These are phyloP conservation scores for Calamus simplicifolius DNA, from an alignment of 176 grass and related monocot genomes.

Conservation along the genomic window DNA sequence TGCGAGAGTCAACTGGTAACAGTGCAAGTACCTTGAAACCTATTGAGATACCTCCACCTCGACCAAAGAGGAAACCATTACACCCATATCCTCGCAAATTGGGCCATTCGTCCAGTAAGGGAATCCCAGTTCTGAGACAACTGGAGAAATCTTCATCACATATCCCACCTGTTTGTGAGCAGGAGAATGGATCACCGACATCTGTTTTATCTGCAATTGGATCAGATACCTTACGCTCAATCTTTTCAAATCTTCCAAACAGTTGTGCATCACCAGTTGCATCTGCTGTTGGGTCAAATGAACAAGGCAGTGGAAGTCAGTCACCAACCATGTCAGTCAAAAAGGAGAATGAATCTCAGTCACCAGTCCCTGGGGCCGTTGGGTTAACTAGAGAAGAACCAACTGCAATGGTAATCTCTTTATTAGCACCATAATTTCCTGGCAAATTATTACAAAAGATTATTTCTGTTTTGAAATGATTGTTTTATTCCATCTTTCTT, in stretches of 20 bases:
- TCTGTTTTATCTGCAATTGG: slow-evolving; percentile 44
- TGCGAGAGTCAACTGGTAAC: slow-evolving; percentile 40
- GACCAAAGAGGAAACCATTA: slow-evolving; percentile 71
- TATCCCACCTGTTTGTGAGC: slow-evolving; percentile 26
- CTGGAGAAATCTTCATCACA: slow-evolving; percentile 27
- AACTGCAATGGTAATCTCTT: slow-evolving; percentile 28
- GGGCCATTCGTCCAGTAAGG: slow-evolving; percentile 25
- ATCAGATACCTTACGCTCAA: background rate
- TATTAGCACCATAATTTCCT: background rate
- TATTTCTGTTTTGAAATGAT: too few relatives aligned
- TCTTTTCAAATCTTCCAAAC: background rate
- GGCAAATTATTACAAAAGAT: too few relatives aligned
- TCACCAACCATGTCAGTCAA: slow-evolving; percentile 22
- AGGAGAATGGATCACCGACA: slow-evolving; percentile 49
- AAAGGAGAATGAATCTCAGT: slow-evolving; percentile 29
- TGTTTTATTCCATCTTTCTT: background rate
- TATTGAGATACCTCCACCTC: slow-evolving; percentile 81
- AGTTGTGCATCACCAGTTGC: slow-evolving; percentile 32
- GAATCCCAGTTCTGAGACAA: slow-evolving; percentile 17
- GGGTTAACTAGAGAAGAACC: slow-evolving; percentile 19
- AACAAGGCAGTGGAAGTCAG: slow-evolving; percentile 18
- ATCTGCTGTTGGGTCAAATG: slow-evolving; percentile 29
- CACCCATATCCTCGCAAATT: slow-evolving; percentile 79
- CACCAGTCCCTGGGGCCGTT: slow-evolving; percentile 7
- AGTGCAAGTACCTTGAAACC: slow-evolving; percentile 9